phyloP scores from a whole-genome alignment of 441 rosid species.

The Gossypium trilobum region DNA sequence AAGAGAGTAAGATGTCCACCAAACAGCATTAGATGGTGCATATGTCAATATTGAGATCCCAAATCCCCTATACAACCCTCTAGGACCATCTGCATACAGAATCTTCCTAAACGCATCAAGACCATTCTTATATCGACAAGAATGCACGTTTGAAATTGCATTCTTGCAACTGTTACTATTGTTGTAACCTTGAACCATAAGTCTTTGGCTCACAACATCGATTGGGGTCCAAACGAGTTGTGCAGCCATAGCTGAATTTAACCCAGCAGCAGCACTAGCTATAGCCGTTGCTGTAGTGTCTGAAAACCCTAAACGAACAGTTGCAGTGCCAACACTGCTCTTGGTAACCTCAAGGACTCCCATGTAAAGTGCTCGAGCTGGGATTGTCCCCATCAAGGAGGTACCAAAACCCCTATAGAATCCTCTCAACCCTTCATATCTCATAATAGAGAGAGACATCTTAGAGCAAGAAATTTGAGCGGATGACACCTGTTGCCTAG shows the following conservation, averaged over 20 bases:
- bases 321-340: slow-evolving; percentile 49
- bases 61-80: slow-evolving; percentile 60
- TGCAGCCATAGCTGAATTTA: slow-evolving; percentile 67
- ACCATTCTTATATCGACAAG: slow-evolving; percentile 45
- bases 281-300: slow-evolving; percentile 46
- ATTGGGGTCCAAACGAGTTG: slow-evolving; percentile 72
- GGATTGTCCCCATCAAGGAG: slow-evolving; percentile 64
- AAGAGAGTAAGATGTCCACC: slow-evolving; percentile 74
- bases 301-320: slow-evolving; percentile 44
- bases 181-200: slow-evolving; percentile 58
- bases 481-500: slow-evolving; percentile 54
- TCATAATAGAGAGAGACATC: slow-evolving; percentile 38
- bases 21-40: slow-evolving; percentile 62
- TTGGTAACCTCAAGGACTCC: slow-evolving; percentile 57
- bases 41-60: slow-evolving; percentile 66
- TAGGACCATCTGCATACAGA: slow-evolving; percentile 42
- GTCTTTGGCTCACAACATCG: slow-evolving; percentile 68
- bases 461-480: slow-evolving; percentile 41
- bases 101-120: slow-evolving; percentile 58
- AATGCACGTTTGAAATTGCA: slow-evolving; percentile 22
- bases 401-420: slow-evolving; percentile 66
- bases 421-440: slow-evolving; percentile 53
- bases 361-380: slow-evolving; percentile 66
- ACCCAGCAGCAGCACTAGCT: slow-evolving; percentile 59
- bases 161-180: slow-evolving; percentile 21